Percentiles rank a stretch among this genome's conserved stretches.
phyloP scores from a whole-genome alignment of 2,329 filamentous ascomycete genomes.

The Epicoccum nigrum region DNA sequence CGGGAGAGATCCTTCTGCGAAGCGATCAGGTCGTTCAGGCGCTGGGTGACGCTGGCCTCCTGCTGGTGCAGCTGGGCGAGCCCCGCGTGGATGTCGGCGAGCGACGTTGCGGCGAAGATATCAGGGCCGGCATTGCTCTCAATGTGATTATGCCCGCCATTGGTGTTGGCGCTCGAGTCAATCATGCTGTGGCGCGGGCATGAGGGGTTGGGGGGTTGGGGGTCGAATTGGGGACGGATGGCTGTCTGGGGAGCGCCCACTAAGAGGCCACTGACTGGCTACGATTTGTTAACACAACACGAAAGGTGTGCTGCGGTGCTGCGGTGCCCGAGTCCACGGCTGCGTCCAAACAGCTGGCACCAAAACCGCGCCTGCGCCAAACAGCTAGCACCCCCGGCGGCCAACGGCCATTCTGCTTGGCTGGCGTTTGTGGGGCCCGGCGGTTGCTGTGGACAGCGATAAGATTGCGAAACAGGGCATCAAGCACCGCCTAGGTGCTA shows the following conservation, averaged over 20 bases:
- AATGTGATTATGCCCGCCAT: slow-evolving; percentile 19
- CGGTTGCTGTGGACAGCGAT: slow-evolving; percentile 19
- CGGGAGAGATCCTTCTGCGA: slow-evolving; percentile 87
- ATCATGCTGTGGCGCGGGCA: slow-evolving; percentile 8
- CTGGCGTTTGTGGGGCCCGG: neutral
- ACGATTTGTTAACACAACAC: too few relatives aligned
- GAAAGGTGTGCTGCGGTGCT: too few relatives aligned
- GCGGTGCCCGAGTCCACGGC: neutral
- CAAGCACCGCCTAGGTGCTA: slow-evolving; percentile 1
- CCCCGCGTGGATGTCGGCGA: slow-evolving; percentile 79
- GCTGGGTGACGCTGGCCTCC: slow-evolving; percentile 75
- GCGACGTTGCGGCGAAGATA: slow-evolving; percentile 70
- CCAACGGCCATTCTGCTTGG: neutral
- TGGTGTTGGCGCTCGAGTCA: slow-evolving; percentile 20
- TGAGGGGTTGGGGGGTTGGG: slow-evolving; percentile 5
- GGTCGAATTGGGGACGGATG: neutral
- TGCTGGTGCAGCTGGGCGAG: slow-evolving; percentile 76
- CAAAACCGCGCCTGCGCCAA: too few relatives aligned
- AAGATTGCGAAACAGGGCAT: neutral
- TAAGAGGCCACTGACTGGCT: neutral
- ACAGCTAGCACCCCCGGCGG: neutral
- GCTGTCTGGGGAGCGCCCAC: neutral
- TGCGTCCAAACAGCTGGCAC: neutral
- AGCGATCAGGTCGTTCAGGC: slow-evolving; percentile 76
- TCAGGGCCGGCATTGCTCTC: slow-evolving; percentile 21